Evolutionary conservation across 306 rosid genomes (phyloP).

Genomic region (Prunus mume): DNA sequence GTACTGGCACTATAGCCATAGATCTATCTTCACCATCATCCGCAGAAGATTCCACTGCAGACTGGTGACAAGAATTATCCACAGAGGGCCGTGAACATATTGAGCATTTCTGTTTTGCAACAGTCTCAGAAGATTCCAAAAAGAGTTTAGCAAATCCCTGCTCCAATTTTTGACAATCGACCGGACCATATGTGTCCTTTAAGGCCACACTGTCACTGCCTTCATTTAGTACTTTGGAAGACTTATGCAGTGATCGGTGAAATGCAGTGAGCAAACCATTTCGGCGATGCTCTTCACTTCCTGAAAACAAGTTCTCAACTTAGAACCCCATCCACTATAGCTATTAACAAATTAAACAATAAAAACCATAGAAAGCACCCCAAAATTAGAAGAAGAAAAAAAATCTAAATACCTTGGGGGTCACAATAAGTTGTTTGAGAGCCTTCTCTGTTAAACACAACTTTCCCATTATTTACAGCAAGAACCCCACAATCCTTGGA

Average conservation of each 20-base stretch:
- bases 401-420: slow-evolving; percentile 49
- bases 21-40: slow-evolving; percentile 38
- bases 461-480: slow-evolving; percentile 80
- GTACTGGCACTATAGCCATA: slow-evolving; percentile 75
- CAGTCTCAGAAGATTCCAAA: slow-evolving; percentile 37
- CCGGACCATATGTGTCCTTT: slow-evolving; percentile 18
- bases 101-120: slow-evolving; percentile 41
- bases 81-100: slow-evolving; percentile 45
- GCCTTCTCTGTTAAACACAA: slow-evolving; percentile 61
- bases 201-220: slow-evolving; percentile 23
- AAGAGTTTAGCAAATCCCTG: slow-evolving; percentile 49
- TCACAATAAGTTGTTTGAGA: slow-evolving; percentile 21
- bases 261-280: slow-evolving; percentile 49
- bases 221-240: slow-evolving; percentile 47
- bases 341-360: neutral
- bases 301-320: slow-evolving; percentile 40
- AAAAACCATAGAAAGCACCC: slow-evolving; percentile 4
- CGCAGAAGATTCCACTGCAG: slow-evolving; percentile 37
- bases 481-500: slow-evolving; percentile 61
- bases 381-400: neutral
- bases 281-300: slow-evolving; percentile 31
- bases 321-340: slow-evolving; percentile 15
- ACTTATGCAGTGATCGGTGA: slow-evolving; percentile 33
- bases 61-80: slow-evolving; percentile 31
- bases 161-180: slow-evolving; percentile 32